A percentile compares a stretch with the other conserved stretches of the same genome.
phyloP scores from a whole-genome alignment of 1,139 yeast species.

The Candida dubliniensis region DNA sequence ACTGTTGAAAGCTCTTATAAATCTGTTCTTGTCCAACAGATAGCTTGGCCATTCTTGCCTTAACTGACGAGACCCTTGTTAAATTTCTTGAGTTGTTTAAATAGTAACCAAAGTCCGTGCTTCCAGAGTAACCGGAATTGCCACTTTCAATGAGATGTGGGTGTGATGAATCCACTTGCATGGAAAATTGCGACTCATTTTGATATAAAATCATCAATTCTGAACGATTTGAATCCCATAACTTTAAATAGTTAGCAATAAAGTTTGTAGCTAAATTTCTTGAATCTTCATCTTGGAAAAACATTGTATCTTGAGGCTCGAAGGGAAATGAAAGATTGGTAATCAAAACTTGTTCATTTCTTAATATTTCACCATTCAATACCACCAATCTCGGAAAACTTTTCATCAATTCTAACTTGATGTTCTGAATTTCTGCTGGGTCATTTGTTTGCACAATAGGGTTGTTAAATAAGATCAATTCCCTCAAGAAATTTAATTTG shows the following conservation, averaged over 20 bases:
- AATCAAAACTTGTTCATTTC: constrained; percentile 67
- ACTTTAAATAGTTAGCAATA: constrained; percentile 66
- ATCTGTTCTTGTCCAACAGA: constrained; percentile 74
- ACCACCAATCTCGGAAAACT: constrained; percentile 77
- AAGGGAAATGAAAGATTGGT: constrained; percentile 60
- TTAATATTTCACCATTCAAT: constrained; percentile 72
- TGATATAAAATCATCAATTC: constrained; percentile 76
- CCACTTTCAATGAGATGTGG: constrained; percentile 46
- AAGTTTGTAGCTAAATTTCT: constrained; percentile 73
- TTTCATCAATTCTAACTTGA: constrained; percentile 64
- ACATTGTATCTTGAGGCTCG: constrained; percentile 44
- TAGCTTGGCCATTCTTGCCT: constrained; percentile 55
- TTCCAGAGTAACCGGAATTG: constrained; percentile 19
- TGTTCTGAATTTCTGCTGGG: constrained; percentile 39
- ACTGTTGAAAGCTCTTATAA: constrained; percentile 53
- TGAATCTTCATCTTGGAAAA: constrained; percentile 78
- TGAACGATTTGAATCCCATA: constrained; percentile 79
- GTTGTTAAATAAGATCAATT: constrained; percentile 72
- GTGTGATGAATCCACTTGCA: constrained; percentile 56
- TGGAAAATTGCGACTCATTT: constrained; percentile 79
- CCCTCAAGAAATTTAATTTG: constrained; percentile 72
- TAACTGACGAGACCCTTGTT: constrained; percentile 62
- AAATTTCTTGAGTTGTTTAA: constrained; percentile 75
- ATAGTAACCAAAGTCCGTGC: constrained; percentile 63
- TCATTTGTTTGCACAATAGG: constrained; percentile 52